phyloP scores from a whole-genome alignment of 164 flowering plant species.

The Vitis rupestris region DNA sequence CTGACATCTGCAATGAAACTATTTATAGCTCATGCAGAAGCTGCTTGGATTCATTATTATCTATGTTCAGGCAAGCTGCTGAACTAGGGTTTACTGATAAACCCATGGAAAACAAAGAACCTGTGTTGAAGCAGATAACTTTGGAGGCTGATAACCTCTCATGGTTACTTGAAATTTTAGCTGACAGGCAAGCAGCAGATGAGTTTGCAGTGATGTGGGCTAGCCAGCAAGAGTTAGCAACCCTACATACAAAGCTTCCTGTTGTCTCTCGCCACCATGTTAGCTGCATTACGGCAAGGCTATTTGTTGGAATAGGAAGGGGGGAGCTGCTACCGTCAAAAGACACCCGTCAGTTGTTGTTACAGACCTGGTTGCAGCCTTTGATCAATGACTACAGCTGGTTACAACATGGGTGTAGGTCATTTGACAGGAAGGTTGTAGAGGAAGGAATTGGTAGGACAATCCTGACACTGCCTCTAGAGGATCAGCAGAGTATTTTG shows the following conservation, averaged over 20 bases:
- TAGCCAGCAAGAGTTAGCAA: slow-evolving; percentile 67
- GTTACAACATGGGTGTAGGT: slow-evolving; percentile 79
- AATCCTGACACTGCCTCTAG: slow-evolving; percentile 85
- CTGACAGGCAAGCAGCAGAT: slow-evolving; percentile 73
- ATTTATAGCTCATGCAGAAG: slow-evolving; percentile 58
- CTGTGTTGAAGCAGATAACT: slow-evolving; percentile 51
- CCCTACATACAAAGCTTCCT: slow-evolving; percentile 63
- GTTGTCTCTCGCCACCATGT: slow-evolving; percentile 67
- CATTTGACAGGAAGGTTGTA: slow-evolving; percentile 82
- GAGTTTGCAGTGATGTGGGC: slow-evolving; percentile 81
- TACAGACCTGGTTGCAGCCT: slow-evolving; percentile 92
- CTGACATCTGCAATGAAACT: slow-evolving; percentile 51
- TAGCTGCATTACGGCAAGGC: slow-evolving; percentile 78
- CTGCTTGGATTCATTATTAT: slow-evolving; percentile 54
- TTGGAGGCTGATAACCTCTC: slow-evolving; percentile 82
- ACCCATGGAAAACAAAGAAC: slow-evolving; percentile 40
- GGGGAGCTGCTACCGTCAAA: slow-evolving; percentile 84
- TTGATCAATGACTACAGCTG: slow-evolving; percentile 87
- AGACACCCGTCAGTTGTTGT: slow-evolving; percentile 65
- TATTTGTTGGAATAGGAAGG: slow-evolving; percentile 88
- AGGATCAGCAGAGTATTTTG: slow-evolving; percentile 86
- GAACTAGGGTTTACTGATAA: slow-evolving; percentile 49
- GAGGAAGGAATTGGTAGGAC: slow-evolving; percentile 98
- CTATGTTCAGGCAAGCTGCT: slow-evolving; percentile 57
- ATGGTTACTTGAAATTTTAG: slow-evolving; percentile 89